phyloP scores from a whole-genome alignment of 176 grass and related monocot genomes.

The Carex scoparia region DNA sequence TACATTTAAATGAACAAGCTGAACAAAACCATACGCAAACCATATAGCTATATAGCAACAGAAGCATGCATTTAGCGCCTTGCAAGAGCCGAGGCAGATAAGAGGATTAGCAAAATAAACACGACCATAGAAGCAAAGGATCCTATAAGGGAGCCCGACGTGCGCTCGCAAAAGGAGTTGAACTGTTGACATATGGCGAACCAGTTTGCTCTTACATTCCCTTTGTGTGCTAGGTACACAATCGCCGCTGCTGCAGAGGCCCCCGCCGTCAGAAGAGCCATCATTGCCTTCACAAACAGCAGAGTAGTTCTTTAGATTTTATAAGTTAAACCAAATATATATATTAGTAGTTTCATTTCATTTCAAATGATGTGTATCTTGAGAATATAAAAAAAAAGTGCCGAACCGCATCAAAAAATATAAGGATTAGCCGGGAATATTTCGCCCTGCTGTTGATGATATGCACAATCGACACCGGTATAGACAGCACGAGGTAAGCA shows the following conservation, averaged over 20 bases:
- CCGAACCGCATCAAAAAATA: constrained; percentile 49
- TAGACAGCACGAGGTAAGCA: constrained; percentile 54
- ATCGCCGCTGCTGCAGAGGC: constrained; percentile 55
- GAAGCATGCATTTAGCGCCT: constrained; percentile 31
- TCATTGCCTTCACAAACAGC: constrained; percentile 52
- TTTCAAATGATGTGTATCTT: background rate
- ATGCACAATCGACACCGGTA: constrained; percentile 64
- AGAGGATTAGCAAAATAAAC: constrained; percentile 54
- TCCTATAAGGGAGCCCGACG: constrained; percentile 63
- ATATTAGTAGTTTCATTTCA: background rate
- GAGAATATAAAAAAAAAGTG: background rate
- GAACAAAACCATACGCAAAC: constrained; percentile 19
- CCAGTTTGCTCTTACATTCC: constrained; percentile 69
- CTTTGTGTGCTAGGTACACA: constrained; percentile 70
- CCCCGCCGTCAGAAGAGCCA: constrained; percentile 54
- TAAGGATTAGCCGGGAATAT: constrained; percentile 45
- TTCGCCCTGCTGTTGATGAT: constrained; percentile 57
- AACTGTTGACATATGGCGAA: constrained; percentile 80
- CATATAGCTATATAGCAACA: constrained; percentile 15
- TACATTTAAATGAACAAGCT: constrained; percentile 2
- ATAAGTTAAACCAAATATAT: background rate
- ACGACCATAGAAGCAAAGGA: constrained; percentile 58
- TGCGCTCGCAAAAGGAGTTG: constrained; percentile 65
- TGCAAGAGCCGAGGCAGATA: constrained; percentile 43
- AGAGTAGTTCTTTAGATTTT: constrained; percentile 11